A percentile compares a stretch with the other conserved stretches of the same genome.
Evolutionary conservation across 164 flowering plant genomes (phyloP).

Genomic region (Vitis cinerea): DNA sequence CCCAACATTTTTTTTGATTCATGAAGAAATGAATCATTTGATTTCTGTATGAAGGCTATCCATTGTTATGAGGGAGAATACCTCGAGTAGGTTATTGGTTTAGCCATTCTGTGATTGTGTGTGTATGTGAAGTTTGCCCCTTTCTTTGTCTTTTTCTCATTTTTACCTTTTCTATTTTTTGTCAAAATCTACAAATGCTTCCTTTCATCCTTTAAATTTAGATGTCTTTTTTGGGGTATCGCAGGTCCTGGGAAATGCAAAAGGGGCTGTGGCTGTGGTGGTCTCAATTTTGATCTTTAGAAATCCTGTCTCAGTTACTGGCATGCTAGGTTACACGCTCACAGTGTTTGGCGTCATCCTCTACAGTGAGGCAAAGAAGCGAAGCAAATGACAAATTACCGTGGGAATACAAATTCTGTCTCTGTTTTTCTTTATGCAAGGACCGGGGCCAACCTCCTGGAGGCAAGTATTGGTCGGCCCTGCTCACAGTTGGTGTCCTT

Average conservation of each 20-base stretch:
- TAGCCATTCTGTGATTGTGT: too few relatives aligned
- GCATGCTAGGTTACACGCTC: conserved; percentile 90
- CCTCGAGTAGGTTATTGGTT: too few relatives aligned
- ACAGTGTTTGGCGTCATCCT: conserved; percentile 88
- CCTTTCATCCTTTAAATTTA: neutral
- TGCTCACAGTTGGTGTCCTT: conserved; percentile 18
- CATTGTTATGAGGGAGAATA: too few relatives aligned
- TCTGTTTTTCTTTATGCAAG: conserved; percentile 5
- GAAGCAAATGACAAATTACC: conserved; percentile 52
- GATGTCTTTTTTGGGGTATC: conserved; percentile 8
- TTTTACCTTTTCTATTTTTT: neutral
- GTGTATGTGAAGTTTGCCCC: too few relatives aligned
- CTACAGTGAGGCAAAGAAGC: conserved; percentile 92
- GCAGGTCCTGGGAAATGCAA: conserved; percentile 96
- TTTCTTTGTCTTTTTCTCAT: neutral
- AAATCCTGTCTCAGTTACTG: conserved; percentile 92
- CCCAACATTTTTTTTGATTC: too few relatives aligned
- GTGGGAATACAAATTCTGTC: neutral
- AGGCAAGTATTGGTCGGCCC: conserved; percentile 3
- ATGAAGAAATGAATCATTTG: too few relatives aligned
- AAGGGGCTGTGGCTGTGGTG: conserved; percentile 97
- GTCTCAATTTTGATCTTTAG: conserved; percentile 83
- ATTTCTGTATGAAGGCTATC: too few relatives aligned
- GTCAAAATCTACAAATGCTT: neutral
- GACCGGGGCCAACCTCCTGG: conserved; percentile 4